phyloP scores from a whole-genome alignment of 768 basidiomycete species.

The Clathrus columnatus region DNA sequence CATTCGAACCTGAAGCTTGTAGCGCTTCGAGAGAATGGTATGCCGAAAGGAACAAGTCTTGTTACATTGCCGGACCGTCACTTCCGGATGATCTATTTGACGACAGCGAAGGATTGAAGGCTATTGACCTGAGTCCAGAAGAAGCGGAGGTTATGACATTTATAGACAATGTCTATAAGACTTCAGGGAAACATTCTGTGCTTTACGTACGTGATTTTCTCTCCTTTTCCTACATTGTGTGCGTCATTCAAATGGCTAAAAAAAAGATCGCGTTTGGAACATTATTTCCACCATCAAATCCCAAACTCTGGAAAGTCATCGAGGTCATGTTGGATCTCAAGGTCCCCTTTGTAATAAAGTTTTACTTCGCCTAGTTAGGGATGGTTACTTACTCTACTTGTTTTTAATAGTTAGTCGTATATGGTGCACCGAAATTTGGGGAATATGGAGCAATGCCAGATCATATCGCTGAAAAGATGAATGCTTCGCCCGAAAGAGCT shows the following conservation, averaged over 20 bases:
- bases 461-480: constrained; percentile 12
- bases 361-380: too few relatives aligned
- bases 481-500: constrained; percentile 14
- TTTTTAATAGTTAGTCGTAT: constrained; percentile 15
- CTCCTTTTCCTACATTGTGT: background rate
- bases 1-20: constrained; percentile 16
- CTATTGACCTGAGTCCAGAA: too few relatives aligned
- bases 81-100: background rate
- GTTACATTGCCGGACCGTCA: constrained; percentile 14
- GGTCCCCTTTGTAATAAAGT: constrained; percentile 19
- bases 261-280: constrained; percentile 21
- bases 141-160: too few relatives aligned
- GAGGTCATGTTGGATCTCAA: constrained; percentile 17
- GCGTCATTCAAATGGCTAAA: background rate
- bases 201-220: constrained; percentile 16
- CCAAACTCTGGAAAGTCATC: constrained; percentile 15
- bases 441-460: constrained; percentile 13
- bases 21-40: constrained; percentile 11
- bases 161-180: too few relatives aligned
- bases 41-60: constrained; percentile 7
- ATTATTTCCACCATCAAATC: constrained; percentile 13
- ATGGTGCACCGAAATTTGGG: constrained; percentile 1
- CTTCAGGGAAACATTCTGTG: constrained; percentile 14
- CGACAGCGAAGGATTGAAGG: too few relatives aligned
- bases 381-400: background rate